Base-by-base conservation (phyloP, 257 asterid species). In the Coffea canephora region DNA sequence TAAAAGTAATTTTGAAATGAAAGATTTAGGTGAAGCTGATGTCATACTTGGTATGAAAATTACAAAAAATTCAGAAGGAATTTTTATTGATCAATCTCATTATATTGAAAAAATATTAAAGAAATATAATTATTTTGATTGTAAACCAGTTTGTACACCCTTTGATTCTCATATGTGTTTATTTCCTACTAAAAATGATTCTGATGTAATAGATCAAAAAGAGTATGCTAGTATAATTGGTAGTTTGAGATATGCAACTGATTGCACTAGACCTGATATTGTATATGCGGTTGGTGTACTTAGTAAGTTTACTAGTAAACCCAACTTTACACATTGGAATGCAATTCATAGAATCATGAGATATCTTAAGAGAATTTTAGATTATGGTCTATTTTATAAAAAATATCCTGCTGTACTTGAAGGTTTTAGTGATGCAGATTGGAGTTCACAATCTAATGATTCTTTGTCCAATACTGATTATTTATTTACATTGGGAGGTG, bases 191-290 rank as follows among this genome's bases (percentile, higher is more conserved):
- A 1, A 48, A 11, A 48, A 23, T 72, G 23, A 72, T 23, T 2
- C 1, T 23, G 36, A 0, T 48, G 62, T 72, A 1, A 16, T 23
- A 5, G n/a, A 48, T 45, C 57, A 64, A 77, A 43, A 43, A 0
- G 65, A 65, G 1, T 65, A 65, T 62, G 73, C 74, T 21, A 77
- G 74, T 27, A 39, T 62, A 19, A 77, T 46, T 77, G 34, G 13
- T 5, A 77, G 46, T 25, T 54, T 74, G 25, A 25, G 3, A 23
- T 74, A 31, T 54, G 39, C 71, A 0, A 77, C 45, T 45, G 65
- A 66, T 31, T 77, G 66, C 66, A 27, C 41, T 23, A 25, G 46
- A 46, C 46, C 27, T 62, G 45, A 77, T n/a, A 66, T 46, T 27
- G 34, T 36, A 8, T 72, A 6, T 72, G 41, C 54, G 5, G 67